These are phyloP conservation scores for Viola odorata DNA, from an alignment of 345 rosid genomes.

Conservation along the genomic window DNA sequence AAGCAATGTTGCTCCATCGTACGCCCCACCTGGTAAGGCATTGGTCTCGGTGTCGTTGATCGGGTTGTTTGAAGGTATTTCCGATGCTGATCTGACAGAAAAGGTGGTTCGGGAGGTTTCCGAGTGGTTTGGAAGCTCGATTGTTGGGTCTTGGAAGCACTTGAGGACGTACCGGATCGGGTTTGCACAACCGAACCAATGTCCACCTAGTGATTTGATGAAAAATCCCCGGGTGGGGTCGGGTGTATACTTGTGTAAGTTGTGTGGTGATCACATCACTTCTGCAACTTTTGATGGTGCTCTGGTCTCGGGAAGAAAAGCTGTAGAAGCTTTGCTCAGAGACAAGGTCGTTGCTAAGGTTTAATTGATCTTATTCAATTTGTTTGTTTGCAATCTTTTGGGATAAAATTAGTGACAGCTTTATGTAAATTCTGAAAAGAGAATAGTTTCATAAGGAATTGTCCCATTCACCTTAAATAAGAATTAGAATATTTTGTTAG, in stretches of 20 bases:
- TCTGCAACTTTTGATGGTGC: constrained; percentile 92
- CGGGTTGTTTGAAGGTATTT: constrained; percentile 48
- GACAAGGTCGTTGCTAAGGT: constrained; percentile 19
- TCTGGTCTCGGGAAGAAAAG: constrained; percentile 74
- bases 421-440: too few species aligned
- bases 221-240: constrained; percentile 39
- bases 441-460: too few species aligned
- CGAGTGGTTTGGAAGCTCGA: constrained; percentile 58
- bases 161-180: constrained; percentile 62
- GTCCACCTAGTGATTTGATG: constrained; percentile 65
- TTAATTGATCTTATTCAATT: neutral
- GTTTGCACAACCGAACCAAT: constrained; percentile 83
- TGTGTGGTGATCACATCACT: constrained; percentile 73
- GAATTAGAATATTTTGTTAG: too few species aligned
- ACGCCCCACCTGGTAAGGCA: constrained; percentile 65
- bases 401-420: too few species aligned
- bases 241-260: constrained; percentile 54
- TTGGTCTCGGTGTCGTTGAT: constrained; percentile 71
- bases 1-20: constrained; percentile 73
- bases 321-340: constrained; percentile 61
- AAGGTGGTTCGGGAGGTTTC: constrained; percentile 52
- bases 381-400: too few species aligned
- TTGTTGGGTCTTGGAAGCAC: constrained; percentile 62
- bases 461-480: too few species aligned
- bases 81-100: constrained; percentile 46